Evolutionary conservation across 2,329 filamentous ascomycete species (phyloP).

Genomic region (Aureobasidium sp.): DNA sequence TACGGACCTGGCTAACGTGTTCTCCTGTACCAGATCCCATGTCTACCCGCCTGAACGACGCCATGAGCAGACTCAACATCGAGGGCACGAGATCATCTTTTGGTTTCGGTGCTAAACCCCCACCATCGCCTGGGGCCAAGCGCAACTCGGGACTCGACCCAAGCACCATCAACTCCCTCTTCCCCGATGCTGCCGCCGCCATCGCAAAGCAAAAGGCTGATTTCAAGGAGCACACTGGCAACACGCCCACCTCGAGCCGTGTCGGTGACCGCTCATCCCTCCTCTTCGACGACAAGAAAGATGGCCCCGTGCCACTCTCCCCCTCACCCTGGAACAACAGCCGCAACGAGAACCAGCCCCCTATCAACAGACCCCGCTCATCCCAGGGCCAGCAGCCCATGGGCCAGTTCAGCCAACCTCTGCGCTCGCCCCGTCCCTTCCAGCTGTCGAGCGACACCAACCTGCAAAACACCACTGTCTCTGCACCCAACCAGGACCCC

Average conservation of each 20-base stretch:
- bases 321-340: conserved; percentile 68
- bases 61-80: conserved; percentile 89
- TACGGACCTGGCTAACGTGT: background rate
- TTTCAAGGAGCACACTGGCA: conserved; percentile 90
- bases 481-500: conserved; percentile 54
- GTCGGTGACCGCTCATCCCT: conserved; percentile 70
- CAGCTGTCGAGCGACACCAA: conserved; percentile 58
- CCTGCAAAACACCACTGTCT: conserved; percentile 77
- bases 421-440: conserved; percentile 71
- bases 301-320: conserved; percentile 55
- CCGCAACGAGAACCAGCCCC: conserved; percentile 42
- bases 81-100: conserved; percentile 82
- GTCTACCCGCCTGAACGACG: conserved; percentile 91
- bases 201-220: conserved; percentile 98
- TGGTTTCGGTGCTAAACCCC: conserved; percentile 54
- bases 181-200: conserved; percentile 94
- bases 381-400: conserved; percentile 61
- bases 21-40: conserved; percentile 66
- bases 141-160: conserved; percentile 91
- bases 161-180: conserved; percentile 96
- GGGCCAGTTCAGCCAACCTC: conserved; percentile 88
- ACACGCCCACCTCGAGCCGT: conserved; percentile 80
- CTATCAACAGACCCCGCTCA: conserved; percentile 62
- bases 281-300: conserved; percentile 60
- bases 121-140: conserved; percentile 70